These are phyloP conservation scores for Triglochin maritima DNA, from an alignment of 106 monocot species.

Conservation along the genomic window DNA sequence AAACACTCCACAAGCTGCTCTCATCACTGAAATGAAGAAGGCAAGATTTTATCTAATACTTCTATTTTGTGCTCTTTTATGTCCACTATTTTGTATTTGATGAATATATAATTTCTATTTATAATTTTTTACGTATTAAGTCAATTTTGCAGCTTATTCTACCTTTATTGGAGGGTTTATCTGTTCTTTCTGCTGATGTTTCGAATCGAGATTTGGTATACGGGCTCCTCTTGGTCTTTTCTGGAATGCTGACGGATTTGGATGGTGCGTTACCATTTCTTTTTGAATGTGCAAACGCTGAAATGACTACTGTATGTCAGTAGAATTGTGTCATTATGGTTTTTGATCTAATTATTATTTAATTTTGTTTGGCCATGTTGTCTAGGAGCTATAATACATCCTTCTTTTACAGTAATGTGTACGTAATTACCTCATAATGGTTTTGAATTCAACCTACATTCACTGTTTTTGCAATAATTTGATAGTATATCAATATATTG, in stretches of 20 bases:
- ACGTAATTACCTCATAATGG: too few relatives aligned
- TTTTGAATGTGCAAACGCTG: background rate
- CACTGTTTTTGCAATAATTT: too few relatives aligned
- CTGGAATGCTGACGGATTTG: slow-evolving; percentile 72
- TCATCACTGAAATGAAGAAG: slow-evolving; percentile 64
- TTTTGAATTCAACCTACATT: too few relatives aligned
- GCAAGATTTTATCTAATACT: slow-evolving; percentile 14
- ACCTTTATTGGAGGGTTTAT: slow-evolving; percentile 46
- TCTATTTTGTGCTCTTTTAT: background rate
- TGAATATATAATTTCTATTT: background rate
- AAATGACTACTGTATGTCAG: background rate
- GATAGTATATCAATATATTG: too few relatives aligned
- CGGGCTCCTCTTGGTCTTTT: slow-evolving; percentile 57
- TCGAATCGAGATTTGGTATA: slow-evolving; percentile 68
- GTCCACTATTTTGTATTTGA: background rate
- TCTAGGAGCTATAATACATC: background rate
- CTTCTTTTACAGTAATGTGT: too few relatives aligned
- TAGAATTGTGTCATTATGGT: background rate
- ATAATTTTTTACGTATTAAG: background rate
- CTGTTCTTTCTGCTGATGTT: slow-evolving; percentile 34
- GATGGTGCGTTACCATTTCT: slow-evolving; percentile 41
- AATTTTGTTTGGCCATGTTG: background rate
- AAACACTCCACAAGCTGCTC: slow-evolving; percentile 55
- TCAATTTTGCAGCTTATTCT: slow-evolving; percentile 52
- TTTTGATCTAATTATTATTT: background rate